Evolutionary conservation across 2,329 filamentous ascomycete genomes (phyloP).

Genomic region (Basipetospora chlamydospora): DNA sequence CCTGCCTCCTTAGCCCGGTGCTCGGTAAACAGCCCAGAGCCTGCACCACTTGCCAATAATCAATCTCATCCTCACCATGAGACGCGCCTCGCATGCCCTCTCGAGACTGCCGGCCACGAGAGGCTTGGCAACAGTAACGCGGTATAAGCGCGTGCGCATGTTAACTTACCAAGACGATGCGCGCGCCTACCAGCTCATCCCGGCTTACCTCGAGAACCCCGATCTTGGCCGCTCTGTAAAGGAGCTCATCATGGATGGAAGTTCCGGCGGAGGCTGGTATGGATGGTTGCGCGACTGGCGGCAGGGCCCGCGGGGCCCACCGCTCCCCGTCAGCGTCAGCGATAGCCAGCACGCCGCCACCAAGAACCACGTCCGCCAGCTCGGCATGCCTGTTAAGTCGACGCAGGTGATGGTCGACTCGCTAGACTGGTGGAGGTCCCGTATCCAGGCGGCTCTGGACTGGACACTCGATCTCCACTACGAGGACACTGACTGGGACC

Average conservation of each 20-base stretch:
- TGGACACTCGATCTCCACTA: background rate
- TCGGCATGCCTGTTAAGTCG: background rate
- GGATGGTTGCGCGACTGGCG: background rate
- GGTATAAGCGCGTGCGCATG: background rate
- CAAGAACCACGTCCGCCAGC: background rate
- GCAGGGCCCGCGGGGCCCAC: background rate
- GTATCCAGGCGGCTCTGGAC: background rate
- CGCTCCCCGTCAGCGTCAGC: background rate
- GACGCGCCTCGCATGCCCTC: too few species aligned
- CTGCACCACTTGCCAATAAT: too few species aligned
- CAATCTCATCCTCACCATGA: too few species aligned
- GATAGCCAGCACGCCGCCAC: background rate
- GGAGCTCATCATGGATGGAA: background rate
- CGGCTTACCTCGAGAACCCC: background rate
- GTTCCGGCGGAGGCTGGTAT: background rate
- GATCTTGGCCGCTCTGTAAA: background rate
- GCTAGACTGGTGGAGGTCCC: slow-evolving; percentile 1
- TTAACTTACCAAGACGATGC: background rate
- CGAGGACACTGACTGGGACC: slow-evolving; percentile 2
- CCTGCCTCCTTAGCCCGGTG: too few species aligned
- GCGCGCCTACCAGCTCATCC: slow-evolving; percentile 1
- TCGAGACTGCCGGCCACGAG: too few species aligned
- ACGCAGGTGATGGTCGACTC: background rate
- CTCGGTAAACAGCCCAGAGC: too few species aligned
- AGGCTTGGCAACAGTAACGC: too few species aligned